A percentile compares a stretch with the other conserved stretches of the same genome.
Evolutionary conservation across 2,329 filamentous ascomycete genomes (phyloP).

Genomic region (Cladosporium sp.): DNA sequence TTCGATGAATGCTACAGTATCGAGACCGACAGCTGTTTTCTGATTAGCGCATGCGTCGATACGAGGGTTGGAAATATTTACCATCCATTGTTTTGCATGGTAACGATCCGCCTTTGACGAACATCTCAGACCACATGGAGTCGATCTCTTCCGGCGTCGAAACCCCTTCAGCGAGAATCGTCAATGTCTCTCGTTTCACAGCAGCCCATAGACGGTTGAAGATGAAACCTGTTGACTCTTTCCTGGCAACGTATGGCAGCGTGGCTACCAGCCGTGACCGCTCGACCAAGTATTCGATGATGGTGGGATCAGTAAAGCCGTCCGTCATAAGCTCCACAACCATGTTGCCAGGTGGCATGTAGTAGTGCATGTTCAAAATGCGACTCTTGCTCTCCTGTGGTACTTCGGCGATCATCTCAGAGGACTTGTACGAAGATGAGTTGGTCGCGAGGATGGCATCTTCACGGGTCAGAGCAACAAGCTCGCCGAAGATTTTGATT

Average conservation of each 20-base stretch:
- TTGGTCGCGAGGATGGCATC: conserved; percentile 57
- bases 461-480: conserved; percentile 44
- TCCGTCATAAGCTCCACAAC: conserved; percentile 59
- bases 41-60: not conserved
- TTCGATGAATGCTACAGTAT: conserved; percentile 58
- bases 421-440: conserved; percentile 55
- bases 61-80: not conserved
- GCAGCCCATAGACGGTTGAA: conserved; percentile 61
- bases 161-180: conserved; percentile 54
- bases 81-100: conserved; percentile 16
- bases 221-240: conserved; percentile 57
- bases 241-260: conserved; percentile 46
- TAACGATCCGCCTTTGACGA: conserved; percentile 14
- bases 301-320: conserved; percentile 46
- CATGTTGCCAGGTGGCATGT: conserved; percentile 47
- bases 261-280: conserved; percentile 44
- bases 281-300: conserved; percentile 51
- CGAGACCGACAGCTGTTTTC: conserved; percentile 47
- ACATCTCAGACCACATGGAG: conserved; percentile 47
- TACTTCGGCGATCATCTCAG: conserved; percentile 52
- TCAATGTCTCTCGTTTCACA: conserved; percentile 55
- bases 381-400: conserved; percentile 41
- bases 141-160: conserved; percentile 54
- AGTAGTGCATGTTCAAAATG: conserved; percentile 55
- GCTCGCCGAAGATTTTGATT: conserved; percentile 50